phyloP scores from a whole-genome alignment of 2,329 filamentous ascomycete species.

The Aspergillus unguis region DNA sequence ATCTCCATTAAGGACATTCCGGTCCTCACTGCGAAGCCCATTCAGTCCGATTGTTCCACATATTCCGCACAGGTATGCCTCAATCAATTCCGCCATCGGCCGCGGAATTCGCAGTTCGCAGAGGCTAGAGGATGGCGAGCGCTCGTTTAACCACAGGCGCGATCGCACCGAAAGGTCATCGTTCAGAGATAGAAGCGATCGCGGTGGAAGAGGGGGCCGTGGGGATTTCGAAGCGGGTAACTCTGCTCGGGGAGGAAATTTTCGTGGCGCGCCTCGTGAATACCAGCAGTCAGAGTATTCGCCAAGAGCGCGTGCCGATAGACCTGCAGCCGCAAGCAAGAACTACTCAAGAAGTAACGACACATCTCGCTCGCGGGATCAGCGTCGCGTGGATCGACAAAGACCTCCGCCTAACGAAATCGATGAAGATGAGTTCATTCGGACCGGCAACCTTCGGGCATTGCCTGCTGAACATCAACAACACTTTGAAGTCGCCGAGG shows the following conservation, averaged over 20 bases:
- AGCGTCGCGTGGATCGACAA: not conserved
- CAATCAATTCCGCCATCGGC: conserved; percentile 66
- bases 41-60: conserved; percentile 11
- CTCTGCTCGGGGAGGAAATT: not conserved
- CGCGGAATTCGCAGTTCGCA: conserved; percentile 57
- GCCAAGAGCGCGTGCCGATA: not conserved
- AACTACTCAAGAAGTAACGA: not conserved
- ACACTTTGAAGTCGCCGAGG: no score
- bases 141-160: not conserved
- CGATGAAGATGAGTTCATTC: conserved; percentile 33
- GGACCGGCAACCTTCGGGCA: conserved; percentile 28
- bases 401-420: not conserved
- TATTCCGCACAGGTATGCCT: conserved; percentile 45
- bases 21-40: conserved; percentile 14
- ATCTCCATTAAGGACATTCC: not conserved
- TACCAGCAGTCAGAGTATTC: not conserved
- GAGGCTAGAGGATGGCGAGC: conserved; percentile 2
- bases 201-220: not conserved
- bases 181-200: not conserved
- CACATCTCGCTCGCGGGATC: not conserved
- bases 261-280: not conserved
- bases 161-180: not conserved
- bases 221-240: not conserved
- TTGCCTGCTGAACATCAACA: conserved; percentile 23
- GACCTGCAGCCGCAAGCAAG: not conserved